Conservation (phyloP, 163 green algal species). For the Volvox carteri region DNA sequence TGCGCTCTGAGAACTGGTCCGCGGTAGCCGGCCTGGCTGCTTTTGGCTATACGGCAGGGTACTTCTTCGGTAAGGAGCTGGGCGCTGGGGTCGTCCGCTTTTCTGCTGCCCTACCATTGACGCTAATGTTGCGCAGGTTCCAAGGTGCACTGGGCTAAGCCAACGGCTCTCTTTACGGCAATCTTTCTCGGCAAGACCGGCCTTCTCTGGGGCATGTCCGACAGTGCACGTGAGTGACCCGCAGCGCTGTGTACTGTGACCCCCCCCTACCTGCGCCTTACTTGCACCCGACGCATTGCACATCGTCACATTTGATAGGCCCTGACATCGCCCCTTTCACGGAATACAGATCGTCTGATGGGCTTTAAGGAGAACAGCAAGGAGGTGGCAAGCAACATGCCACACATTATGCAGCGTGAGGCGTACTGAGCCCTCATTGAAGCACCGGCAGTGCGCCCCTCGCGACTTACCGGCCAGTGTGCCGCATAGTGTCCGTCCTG, state of each 20-base stretch:
- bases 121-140: conserved; percentile 57
- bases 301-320: no score
- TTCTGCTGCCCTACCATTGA: no score
- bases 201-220: conserved; percentile 59
- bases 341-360: conserved; percentile 65
- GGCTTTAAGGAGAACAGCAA: conserved; percentile 66
- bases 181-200: conserved; percentile 61
- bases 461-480: no score
- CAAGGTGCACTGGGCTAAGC: conserved; percentile 61
- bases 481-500: no score
- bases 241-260: neutral
- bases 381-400: conserved; percentile 60
- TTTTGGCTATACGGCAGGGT: conserved; percentile 55
- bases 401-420: conserved; percentile 54
- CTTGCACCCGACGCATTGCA: neutral
- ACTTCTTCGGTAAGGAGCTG: conserved; percentile 54
- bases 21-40: conserved; percentile 55
- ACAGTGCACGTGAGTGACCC: conserved; percentile 63
- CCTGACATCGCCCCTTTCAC: no score
- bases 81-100: no score
- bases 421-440: conserved; percentile 44
- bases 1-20: conserved; percentile 57
- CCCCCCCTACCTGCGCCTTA: neutral
- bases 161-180: conserved; percentile 59
- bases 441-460: no score